Evolutionary conservation across 1,284 basidiomycete genomes (phyloP), one percentile per base, ranked within the genome.

Genomic region (Trametes hirsuta): DNA sequence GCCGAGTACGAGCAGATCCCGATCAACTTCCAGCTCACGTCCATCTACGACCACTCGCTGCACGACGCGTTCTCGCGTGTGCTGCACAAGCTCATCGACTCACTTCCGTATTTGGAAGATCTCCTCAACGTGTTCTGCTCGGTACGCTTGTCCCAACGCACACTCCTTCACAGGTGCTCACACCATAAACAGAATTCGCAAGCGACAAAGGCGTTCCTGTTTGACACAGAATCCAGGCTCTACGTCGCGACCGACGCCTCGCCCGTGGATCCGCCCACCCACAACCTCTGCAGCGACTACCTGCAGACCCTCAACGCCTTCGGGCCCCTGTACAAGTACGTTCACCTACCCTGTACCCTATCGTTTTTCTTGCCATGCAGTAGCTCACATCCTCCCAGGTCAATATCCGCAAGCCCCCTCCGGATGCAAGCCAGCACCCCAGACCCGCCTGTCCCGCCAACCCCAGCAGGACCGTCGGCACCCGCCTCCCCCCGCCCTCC

Each of bases 221-320:
- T 98, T 69, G 97, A 99, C 72, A 87, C 88, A 4, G 84, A 84
- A 5, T 94, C 94, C 18, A 84, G 94, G 53, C 81, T 98, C 36
- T 97, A 95, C 68, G 83, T 98, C 21, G 95, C 95, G 1, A 95
- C 95, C 6, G 97, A 99, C 71, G 88, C 91, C 18, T 94, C 93
- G 0, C 94, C 97, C 0, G 93, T 97, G 30, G 96, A 98, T 72
- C 84, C 90, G 55, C 87, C 89, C 1, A 95, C 93, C 1, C 91
- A 95, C 67, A 92, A 91, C 64, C 81, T 96, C 21, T 95, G 94
- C 68, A 94, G 90, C 67, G 95, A 98, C 69, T 98, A 97, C 69
- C 81, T 98, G 18, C 86, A 89, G 53, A 94, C 95, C 79, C 83
- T 98, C 53, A 89, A 90, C 64, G 87, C 91, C 6, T 95, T 98